These are phyloP conservation scores for Rhipidocladum racemiflorum DNA, from an alignment of 176 grass and related monocot species.

Conservation along the genomic window DNA sequence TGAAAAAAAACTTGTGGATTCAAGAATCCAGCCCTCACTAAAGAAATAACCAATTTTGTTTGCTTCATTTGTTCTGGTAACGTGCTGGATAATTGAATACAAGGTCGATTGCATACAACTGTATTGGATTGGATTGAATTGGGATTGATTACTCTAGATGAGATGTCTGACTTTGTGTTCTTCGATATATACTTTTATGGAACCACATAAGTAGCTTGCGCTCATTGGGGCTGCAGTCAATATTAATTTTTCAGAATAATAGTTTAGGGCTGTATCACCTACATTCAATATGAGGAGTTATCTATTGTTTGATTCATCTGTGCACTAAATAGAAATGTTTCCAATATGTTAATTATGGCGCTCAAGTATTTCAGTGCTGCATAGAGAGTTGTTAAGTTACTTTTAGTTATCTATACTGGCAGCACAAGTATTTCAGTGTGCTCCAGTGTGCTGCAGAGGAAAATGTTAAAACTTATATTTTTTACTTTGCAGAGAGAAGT, in stretches of 20 bases:
- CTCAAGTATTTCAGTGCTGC: constrained; percentile 10
- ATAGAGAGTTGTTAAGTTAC: neutral
- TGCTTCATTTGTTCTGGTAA: too few relatives aligned
- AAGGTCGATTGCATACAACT: too few relatives aligned
- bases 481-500: constrained; percentile 76
- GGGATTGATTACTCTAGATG: too few relatives aligned
- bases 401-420: constrained; percentile 24
- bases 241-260: neutral
- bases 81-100: too few relatives aligned
- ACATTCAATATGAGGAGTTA: neutral
- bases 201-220: constrained; percentile 4
- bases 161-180: too few relatives aligned
- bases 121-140: too few relatives aligned
- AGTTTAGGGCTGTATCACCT: neutral
- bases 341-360: neutral
- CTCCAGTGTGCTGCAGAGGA: neutral
- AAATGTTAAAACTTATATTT: neutral
- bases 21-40: too few relatives aligned
- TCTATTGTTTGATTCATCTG: constrained; percentile 1
- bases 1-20: too few relatives aligned
- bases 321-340: constrained; percentile 9
- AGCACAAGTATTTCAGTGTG: too few relatives aligned
- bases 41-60: too few relatives aligned
- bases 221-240: neutral
- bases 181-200: neutral